phyloP scores from a whole-genome alignment of 352 stramenopile species.

The Halophytophthora batemanensis region DNA sequence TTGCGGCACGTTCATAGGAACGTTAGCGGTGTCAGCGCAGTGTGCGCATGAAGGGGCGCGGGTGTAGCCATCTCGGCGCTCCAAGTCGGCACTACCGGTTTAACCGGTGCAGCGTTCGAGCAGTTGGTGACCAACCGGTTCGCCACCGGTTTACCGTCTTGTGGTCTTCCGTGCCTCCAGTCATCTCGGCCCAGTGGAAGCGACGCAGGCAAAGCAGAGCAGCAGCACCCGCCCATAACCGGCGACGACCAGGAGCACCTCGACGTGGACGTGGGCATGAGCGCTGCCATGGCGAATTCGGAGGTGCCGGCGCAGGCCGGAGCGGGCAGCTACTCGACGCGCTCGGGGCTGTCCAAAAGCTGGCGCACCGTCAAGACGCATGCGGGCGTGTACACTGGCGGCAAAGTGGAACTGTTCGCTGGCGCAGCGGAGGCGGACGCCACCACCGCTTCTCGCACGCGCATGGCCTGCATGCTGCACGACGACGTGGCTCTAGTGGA shows the following conservation, averaged over 20 bases:
- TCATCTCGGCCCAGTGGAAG: slow-evolving; percentile 27
- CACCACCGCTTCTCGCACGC: slow-evolving; percentile 12
- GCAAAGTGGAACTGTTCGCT: slow-evolving; percentile 70
- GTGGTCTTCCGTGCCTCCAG: slow-evolving; percentile 29
- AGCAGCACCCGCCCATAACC: slow-evolving; percentile 1
- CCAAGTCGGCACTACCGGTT: no score
- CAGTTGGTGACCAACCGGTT: no score
- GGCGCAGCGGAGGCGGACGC: slow-evolving; percentile 15
- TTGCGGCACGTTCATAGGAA: no score
- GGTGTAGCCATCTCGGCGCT: no score
- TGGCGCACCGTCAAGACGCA: slow-evolving; percentile 79
- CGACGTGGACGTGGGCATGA: no score
- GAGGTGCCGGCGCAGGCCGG: slow-evolving; percentile 5
- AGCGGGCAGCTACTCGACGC: slow-evolving; percentile 53
- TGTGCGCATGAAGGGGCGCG: no score
- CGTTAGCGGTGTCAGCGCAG: no score
- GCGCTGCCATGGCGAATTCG: slow-evolving; percentile 6
- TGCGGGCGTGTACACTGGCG: slow-evolving; percentile 78
- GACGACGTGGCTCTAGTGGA: slow-evolving; percentile 82
- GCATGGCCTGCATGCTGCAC: slow-evolving; percentile 79
- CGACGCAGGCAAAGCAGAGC: not conserved
- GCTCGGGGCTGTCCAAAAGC: slow-evolving; percentile 70
- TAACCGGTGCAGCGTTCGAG: no score
- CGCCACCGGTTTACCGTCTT: not conserved
- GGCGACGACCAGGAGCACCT: slow-evolving; percentile 15